A percentile compares a stretch with the other conserved stretches of the same genome.
phyloP scores from a whole-genome alignment of 352 stramenopile genomes.

The Phytopythium litorale region DNA sequence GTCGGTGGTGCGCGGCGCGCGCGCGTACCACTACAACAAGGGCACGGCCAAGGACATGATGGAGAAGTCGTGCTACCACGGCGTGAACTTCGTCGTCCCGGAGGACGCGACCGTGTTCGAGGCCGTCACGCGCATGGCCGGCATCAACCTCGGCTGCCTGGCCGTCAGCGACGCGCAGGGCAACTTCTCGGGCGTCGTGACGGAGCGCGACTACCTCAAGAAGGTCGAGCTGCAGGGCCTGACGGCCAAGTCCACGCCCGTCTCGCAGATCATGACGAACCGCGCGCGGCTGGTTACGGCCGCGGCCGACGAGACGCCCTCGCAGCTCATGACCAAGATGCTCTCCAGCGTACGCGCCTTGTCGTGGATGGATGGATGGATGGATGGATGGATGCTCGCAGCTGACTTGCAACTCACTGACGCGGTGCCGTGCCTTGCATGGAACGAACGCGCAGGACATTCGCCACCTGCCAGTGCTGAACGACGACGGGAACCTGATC shows the following conservation, averaged over 20 bases:
- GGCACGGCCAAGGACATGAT: slow-evolving; percentile 89
- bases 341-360: slow-evolving; percentile 75
- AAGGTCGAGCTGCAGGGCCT: slow-evolving; percentile 94
- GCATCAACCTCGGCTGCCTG: slow-evolving; percentile 91
- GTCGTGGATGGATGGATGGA: not conserved
- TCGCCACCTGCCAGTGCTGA: slow-evolving; percentile 93
- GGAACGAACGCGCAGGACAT: slow-evolving; percentile 64
- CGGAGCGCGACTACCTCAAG: slow-evolving; percentile 94
- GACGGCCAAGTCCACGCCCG: slow-evolving; percentile 76
- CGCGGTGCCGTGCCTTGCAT: not conserved
- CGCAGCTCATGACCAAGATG: slow-evolving; percentile 96
- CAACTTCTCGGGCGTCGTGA: slow-evolving; percentile 91
- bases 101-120: slow-evolving; percentile 93
- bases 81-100: slow-evolving; percentile 94
- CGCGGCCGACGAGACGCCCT: slow-evolving; percentile 79
- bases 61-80: slow-evolving; percentile 92
- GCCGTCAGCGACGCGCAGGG: slow-evolving; percentile 86
- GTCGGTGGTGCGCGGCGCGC: not conserved
- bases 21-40: slow-evolving; percentile 69
- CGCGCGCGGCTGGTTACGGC: slow-evolving; percentile 89
- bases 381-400: too few species aligned
- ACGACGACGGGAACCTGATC: slow-evolving; percentile 86
- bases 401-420: not conserved
- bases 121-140: slow-evolving; percentile 93
- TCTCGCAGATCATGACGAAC: slow-evolving; percentile 95